Conservation (phyloP, 2,329 filamentous ascomycete genomes). For the Trichoderma simmonsii region DNA sequence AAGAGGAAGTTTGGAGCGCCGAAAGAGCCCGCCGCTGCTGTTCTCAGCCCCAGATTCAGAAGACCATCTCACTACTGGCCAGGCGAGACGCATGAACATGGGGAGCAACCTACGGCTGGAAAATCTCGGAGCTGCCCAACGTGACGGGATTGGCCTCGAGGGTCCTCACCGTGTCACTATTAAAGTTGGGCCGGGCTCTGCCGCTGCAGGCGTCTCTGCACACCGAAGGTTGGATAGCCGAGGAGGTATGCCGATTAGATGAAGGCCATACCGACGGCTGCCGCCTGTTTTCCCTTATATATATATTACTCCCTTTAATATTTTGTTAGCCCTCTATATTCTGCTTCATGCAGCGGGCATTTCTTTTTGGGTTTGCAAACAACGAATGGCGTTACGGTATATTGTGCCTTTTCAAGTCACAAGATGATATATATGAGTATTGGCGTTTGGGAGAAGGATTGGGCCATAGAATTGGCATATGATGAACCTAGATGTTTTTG, state of each 20-base stretch:
- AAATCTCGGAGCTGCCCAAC: slow-evolving; percentile 26
- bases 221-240: slow-evolving; percentile 33
- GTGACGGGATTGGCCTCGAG: slow-evolving; percentile 24
- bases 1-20: slow-evolving; percentile 48
- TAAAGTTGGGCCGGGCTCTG: slow-evolving; percentile 29
- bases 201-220: slow-evolving; percentile 14
- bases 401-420: neutral
- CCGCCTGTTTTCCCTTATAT: neutral
- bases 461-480: neutral
- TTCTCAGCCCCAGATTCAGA: slow-evolving; percentile 48
- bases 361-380: neutral
- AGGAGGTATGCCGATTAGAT: slow-evolving; percentile 31
- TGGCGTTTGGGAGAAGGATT: slow-evolving; percentile 14
- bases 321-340: neutral
- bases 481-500: neutral
- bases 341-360: neutral
- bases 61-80: slow-evolving; percentile 49
- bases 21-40: slow-evolving; percentile 51
- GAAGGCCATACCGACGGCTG: slow-evolving; percentile 15
- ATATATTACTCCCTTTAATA: neutral
- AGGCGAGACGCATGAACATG: slow-evolving; percentile 57
- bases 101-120: slow-evolving; percentile 40
- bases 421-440: neutral
- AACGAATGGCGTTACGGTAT: neutral
- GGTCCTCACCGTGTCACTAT: slow-evolving; percentile 39